Evolutionary conservation across 306 rosid genomes (phyloP), one percentile per base, ranked within the genome.

Genomic region (Prunus padus): DNA sequence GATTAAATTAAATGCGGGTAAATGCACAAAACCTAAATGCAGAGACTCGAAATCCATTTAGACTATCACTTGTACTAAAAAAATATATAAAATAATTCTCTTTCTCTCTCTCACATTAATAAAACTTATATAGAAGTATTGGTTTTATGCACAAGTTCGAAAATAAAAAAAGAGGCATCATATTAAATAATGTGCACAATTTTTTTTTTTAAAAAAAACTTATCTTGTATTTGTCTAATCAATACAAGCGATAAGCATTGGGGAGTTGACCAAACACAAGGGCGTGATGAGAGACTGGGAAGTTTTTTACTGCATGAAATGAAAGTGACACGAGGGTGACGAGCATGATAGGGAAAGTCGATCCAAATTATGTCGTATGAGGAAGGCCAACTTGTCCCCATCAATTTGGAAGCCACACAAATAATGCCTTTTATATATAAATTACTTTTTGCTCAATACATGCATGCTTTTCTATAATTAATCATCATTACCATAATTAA

Each of bases 321-420:
- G 64, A 73, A 83, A 56, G 84, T 77, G 82, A 79, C 79, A 40
- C 66, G 70, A 80, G 72, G 79, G 81, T 42, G 78, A 79, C 65
- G 65, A 67, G 78, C 77, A 79, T 77, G 74, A 77, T 67, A 59
- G 50, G 44, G 22, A 74, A 76, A 74, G 85, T 84, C 84, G 80
- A 77, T 71, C 73, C 72, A 77, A 65, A 79, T 86, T 54, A 76
- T 83, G 79, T 19, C 69, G 73, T 71, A 78, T 80, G 31, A 37
- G 65, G 3, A 25, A 60, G 69, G 68, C 74, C 85, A 71, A 74
- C 73, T 66, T 79, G 87, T 82, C 86, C 76, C 86, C 83, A 66
- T 82, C 79, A 74, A 77, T 79, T 82, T 74, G 79, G 81, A 84
- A 73, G 26, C 47, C 42, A 7, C 42, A 37, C 82, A 46, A 69